Evolutionary conservation across 176 grass and related monocot species (phyloP).

Genomic region (Elymus sibiricus): DNA sequence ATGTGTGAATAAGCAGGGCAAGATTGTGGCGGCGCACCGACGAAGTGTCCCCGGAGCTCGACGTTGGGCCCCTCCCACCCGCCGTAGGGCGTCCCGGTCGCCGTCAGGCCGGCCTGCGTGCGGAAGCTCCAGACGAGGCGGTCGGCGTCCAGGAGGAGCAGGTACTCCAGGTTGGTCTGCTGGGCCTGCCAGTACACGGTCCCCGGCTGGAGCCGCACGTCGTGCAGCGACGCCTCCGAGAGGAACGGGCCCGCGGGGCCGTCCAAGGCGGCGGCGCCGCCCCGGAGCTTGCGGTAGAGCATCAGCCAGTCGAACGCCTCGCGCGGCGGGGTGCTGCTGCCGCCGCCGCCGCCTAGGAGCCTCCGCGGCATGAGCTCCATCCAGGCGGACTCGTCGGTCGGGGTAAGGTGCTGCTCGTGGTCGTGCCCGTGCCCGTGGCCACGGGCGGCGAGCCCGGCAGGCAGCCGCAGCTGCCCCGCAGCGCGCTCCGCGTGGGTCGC

Average conservation of each 20-base stretch:
- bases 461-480: constrained; percentile 22
- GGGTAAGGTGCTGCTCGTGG: constrained; percentile 46
- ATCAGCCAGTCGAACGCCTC: constrained; percentile 72
- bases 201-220: constrained; percentile 53
- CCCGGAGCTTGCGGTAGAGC: constrained; percentile 57
- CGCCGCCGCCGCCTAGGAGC: background rate
- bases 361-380: constrained; percentile 59
- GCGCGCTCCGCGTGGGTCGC: constrained; percentile 52
- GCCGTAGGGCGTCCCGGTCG: constrained; percentile 50
- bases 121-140: constrained; percentile 73
- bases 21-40: constrained; percentile 35
- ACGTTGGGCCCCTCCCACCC: constrained; percentile 68
- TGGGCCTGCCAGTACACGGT: constrained; percentile 59
- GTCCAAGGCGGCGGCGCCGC: background rate
- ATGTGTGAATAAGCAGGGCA: background rate
- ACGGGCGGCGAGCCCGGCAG: background rate
- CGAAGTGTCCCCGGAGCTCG: constrained; percentile 77
- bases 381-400: constrained; percentile 68
- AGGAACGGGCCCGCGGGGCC: constrained; percentile 40
- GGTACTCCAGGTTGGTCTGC: constrained; percentile 88
- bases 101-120: constrained; percentile 45
- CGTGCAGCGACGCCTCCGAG: constrained; percentile 58
- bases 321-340: background rate
- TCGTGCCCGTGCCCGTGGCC: background rate
- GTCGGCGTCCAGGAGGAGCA: constrained; percentile 71